A percentile compares a stretch with the other conserved stretches of the same genome.
Conservation (phyloP, 306 rosid species). For the Alnus glutinosa region DNA sequence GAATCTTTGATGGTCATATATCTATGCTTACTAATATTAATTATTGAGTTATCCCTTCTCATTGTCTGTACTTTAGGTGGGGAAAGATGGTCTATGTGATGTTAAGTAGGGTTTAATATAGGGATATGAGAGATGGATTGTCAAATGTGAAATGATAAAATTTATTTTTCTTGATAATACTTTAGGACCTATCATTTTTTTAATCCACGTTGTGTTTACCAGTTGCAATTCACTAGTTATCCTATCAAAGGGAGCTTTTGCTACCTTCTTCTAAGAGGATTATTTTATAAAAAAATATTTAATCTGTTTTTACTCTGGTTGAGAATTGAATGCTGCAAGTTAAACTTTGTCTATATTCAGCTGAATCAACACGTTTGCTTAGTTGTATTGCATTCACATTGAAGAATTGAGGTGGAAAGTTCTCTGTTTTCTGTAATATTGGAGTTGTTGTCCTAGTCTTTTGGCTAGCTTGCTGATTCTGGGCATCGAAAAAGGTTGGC, state of each 20-base stretch:
- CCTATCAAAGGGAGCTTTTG: too few relatives aligned
- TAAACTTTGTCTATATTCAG: neutral
- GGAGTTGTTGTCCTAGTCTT: neutral
- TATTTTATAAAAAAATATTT: too few relatives aligned
- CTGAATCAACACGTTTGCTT: neutral
- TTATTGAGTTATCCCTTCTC: too few relatives aligned
- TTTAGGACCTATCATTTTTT: neutral
- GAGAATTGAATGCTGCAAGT: neutral
- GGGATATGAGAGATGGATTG: neutral
- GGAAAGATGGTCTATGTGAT: too few relatives aligned
- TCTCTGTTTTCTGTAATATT: neutral
- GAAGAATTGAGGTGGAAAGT: neutral
- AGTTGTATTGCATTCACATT: neutral
- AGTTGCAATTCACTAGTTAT: too few relatives aligned
- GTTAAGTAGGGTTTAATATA: neutral
- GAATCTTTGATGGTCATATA: too few relatives aligned
- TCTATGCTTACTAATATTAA: too few relatives aligned
- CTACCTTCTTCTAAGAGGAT: neutral
- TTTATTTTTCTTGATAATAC: neutral
- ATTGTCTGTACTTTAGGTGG: too few relatives aligned
- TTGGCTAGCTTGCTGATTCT: neutral
- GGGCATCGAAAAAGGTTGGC: neutral
- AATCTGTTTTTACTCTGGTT: neutral
- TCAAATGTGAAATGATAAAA: neutral
- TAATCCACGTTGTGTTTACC: too few relatives aligned